A percentile compares a stretch with the other conserved stretches of the same genome.
Evolutionary conservation across 1,284 basidiomycete genomes (phyloP).

Genomic region (Afroboletus lepidellus): DNA sequence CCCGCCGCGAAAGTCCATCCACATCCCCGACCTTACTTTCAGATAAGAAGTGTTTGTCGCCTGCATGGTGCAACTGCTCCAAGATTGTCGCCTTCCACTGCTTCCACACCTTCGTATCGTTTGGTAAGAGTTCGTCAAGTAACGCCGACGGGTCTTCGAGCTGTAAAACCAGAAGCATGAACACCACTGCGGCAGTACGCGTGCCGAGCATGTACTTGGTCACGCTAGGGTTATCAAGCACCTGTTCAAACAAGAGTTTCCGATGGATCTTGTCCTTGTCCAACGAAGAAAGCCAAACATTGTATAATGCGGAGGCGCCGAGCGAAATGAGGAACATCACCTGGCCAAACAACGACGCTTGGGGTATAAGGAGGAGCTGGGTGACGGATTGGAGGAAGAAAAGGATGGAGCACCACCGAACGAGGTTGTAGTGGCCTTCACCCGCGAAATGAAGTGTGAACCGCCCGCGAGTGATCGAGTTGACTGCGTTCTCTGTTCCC

Average conservation of each 20-base stretch:
- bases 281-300: background rate
- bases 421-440: slow-evolving; percentile 9
- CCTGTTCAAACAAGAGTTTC: too few species aligned
- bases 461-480: slow-evolving; percentile 27
- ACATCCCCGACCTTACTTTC: background rate
- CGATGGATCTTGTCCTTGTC: background rate
- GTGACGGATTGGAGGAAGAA: slow-evolving; percentile 4
- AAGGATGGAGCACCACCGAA: slow-evolving; percentile 11
- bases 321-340: slow-evolving; percentile 24
- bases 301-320: background rate
- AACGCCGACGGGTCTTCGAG: background rate
- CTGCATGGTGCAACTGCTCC: background rate
- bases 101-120: background rate
- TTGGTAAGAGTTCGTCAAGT: background rate
- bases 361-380: slow-evolving; percentile 29
- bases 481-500: slow-evolving; percentile 30
- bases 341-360: slow-evolving; percentile 28
- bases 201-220: background rate
- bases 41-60: background rate
- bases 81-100: background rate
- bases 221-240: background rate
- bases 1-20: background rate
- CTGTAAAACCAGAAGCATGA: background rate
- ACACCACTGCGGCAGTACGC: background rate
- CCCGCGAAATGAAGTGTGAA: slow-evolving; percentile 23